Evolutionary conservation across 768 basidiomycete genomes (phyloP), one percentile per base, ranked within the genome.

Genomic region (Boletus insuetus): DNA sequence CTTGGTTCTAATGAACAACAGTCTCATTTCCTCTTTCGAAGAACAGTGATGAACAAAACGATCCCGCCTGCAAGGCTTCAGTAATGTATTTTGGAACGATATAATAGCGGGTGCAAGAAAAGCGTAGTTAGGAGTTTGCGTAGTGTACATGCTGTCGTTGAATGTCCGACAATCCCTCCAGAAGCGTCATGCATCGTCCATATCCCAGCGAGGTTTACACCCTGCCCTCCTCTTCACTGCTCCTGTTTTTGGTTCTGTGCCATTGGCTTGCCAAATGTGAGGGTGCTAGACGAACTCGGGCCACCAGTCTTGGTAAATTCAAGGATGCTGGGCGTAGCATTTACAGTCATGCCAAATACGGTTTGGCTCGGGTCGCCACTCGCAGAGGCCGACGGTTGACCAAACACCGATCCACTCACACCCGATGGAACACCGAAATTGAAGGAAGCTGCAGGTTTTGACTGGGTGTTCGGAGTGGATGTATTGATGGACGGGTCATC

Each of bases 221-320:
- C 10, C 31, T 20, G 9, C 22, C 26, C 11, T 39, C 22, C 29
- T 19, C 34, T 46, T 67, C 51, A 69, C 24, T 75, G 71, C 53
- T 73, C 69, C 59, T 69, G 67, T 54, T 70, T 69, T 57, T 70
- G 69, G 29, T 64, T 72, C 43, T 72, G 70, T 26, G 64, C 45
- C 31, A 58, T 43, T 34, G 71, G 49, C 37, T 71, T 71, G 19
- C 65, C 60, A 53, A 71, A 70, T 19, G 58, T 39, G 19, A 69
- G 62, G 10, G 66, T 29, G 51, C 32, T 41, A 10, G 59, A 42
- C 26, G 64, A 50, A 26, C 49, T 39, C 26, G 67, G 32, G 24
- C 34, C 31, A n/a, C 53, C 57, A 19, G 61, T 40, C 43, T 70
- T 69, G 56, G 14, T 13, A 53, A 76, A 75, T 29, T 71, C 72